Conservation (phyloP, 2,329 filamentous ascomycete species). For the Microsporum ferrugineum region DNA sequence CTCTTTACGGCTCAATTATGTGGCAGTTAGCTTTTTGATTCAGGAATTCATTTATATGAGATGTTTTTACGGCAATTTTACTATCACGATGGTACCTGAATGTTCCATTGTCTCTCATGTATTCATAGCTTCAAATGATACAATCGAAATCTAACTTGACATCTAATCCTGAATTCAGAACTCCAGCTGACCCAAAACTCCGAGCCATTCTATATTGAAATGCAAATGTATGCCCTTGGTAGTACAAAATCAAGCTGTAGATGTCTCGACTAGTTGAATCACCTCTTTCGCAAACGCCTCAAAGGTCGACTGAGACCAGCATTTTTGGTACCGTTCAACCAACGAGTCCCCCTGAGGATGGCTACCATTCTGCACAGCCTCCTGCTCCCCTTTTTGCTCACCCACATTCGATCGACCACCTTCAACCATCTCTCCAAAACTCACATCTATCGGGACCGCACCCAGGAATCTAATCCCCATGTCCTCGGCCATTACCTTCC, state of each 20-base stretch:
- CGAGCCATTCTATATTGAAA: background rate
- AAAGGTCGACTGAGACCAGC: slow-evolving; percentile 34
- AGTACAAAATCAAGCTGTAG: background rate
- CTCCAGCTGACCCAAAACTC: background rate
- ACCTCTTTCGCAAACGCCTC: slow-evolving; percentile 31
- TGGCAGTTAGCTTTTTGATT: background rate
- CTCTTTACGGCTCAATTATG: background rate
- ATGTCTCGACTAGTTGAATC: slow-evolving; percentile 18
- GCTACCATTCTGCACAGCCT: slow-evolving; percentile 8
- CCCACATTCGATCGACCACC: slow-evolving; percentile 29
- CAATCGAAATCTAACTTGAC: background rate
- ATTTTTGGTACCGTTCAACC: slow-evolving; percentile 35
- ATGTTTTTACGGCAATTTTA: background rate
- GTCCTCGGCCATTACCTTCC: slow-evolving; percentile 76
- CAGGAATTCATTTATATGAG: background rate
- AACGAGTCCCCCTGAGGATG: slow-evolving; percentile 19
- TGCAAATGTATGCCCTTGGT: background rate
- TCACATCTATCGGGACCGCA: slow-evolving; percentile 80
- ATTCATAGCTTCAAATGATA: background rate
- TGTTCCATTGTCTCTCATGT: background rate
- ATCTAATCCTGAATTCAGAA: background rate
- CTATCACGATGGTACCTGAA: background rate
- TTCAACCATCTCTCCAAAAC: slow-evolving; percentile 80
- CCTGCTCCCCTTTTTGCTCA: slow-evolving; percentile 8
- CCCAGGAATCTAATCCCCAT: slow-evolving; percentile 77